phyloP scores from a whole-genome alignment of 169 alveolate genomes.

The Cryptosporidium parvum region DNA sequence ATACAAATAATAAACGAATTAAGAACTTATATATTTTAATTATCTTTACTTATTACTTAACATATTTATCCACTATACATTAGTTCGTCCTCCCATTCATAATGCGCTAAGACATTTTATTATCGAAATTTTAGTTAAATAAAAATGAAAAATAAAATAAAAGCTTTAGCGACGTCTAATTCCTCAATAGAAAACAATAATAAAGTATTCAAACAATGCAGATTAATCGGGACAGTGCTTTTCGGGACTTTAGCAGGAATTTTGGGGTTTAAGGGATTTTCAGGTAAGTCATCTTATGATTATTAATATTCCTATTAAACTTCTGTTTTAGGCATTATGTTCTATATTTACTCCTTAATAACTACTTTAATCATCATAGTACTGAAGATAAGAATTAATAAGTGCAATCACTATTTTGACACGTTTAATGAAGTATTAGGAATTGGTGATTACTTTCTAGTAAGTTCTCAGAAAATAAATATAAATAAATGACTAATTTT shows the following conservation, averaged over 20 bases:
- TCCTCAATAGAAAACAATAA: slow-evolving; percentile 34
- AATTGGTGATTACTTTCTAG: slow-evolving; percentile 58
- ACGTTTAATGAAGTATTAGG: neutral
- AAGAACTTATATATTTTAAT: neutral
- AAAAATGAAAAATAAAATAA: slow-evolving; percentile 11
- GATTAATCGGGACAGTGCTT: slow-evolving; percentile 3
- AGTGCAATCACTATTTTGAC: neutral
- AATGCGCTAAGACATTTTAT: slow-evolving; percentile 6
- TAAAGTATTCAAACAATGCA: slow-evolving; percentile 35
- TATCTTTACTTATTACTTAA: neutral
- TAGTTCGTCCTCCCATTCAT: neutral
- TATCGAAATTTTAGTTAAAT: neutral
- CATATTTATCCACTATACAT: neutral
- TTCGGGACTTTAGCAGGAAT: slow-evolving; percentile 62
- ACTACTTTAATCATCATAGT: neutral
- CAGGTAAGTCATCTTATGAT: slow-evolving; percentile 20
- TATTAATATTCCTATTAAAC: neutral
- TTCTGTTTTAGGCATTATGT: neutral
- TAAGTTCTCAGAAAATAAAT: neutral
- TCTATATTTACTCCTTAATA: neutral
- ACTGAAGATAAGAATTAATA: neutral
- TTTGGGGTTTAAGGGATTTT: slow-evolving; percentile 36
- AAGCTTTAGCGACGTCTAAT: slow-evolving; percentile 1
- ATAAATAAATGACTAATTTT: neutral
- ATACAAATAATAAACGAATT: too few species aligned